A percentile compares a stretch with the other conserved stretches of the same genome.
These are phyloP conservation scores for Colletotrichum cordylinicola DNA, from an alignment of 2,329 filamentous ascomycete species.

Conservation along the genomic window DNA sequence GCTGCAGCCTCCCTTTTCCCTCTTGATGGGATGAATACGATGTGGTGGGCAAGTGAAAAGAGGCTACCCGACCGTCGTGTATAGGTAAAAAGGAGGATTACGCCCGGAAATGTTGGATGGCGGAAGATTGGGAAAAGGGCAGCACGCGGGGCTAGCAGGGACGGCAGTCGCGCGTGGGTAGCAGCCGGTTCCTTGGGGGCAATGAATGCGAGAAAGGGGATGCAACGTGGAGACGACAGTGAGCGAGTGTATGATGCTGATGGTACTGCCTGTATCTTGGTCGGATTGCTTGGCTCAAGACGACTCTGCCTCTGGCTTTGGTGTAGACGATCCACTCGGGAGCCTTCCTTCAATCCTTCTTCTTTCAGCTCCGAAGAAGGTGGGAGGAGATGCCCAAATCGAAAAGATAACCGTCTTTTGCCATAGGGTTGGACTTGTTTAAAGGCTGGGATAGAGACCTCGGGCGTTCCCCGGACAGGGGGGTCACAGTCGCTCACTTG, in stretches of 20 bases:
- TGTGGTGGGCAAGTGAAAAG: background rate
- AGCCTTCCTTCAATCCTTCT: background rate
- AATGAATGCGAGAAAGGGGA: conserved; percentile 16
- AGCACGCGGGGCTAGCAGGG: background rate
- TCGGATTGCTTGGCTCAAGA: background rate
- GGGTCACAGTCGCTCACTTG: background rate
- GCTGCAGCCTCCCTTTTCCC: background rate
- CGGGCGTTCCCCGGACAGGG: conserved; percentile 19
- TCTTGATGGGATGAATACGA: background rate
- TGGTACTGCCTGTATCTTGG: background rate
- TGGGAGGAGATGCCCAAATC: background rate
- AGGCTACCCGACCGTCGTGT: background rate
- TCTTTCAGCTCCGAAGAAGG: background rate
- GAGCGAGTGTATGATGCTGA: background rate
- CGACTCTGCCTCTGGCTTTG: background rate
- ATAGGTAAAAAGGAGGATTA: background rate
- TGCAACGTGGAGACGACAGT: conserved; percentile 14
- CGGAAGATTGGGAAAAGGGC: background rate
- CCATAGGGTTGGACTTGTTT: background rate
- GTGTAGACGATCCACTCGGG: background rate
- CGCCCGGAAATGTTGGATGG: background rate
- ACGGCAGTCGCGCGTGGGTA: conserved; percentile 8
- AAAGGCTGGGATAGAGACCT: conserved; percentile 4
- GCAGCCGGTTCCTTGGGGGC: conserved; percentile 1
- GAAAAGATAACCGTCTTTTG: background rate